phyloP scores from a whole-genome alignment of 768 basidiomycete species.

The Mycena belliarum region DNA sequence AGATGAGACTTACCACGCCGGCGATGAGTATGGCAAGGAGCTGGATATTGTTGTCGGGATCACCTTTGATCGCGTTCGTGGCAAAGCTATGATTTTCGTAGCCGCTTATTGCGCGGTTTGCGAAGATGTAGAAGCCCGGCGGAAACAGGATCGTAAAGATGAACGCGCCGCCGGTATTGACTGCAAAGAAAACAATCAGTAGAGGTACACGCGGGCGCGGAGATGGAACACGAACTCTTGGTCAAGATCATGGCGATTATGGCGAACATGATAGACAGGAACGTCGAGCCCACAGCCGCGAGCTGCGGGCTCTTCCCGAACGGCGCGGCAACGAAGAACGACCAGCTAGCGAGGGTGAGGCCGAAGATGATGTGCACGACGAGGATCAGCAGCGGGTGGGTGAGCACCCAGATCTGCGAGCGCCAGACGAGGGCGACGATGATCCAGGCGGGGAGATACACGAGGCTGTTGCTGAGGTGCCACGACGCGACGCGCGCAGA shows the following conservation, averaged over 20 bases:
- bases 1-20: slow-evolving; percentile 52
- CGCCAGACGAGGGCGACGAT: slow-evolving; percentile 67
- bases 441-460: slow-evolving; percentile 79
- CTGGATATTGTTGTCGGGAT: slow-evolving; percentile 60
- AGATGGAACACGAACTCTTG: slow-evolving; percentile 11
- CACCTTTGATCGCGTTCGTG: slow-evolving; percentile 54
- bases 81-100: slow-evolving; percentile 61
- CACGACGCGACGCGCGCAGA: slow-evolving; percentile 70
- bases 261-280: slow-evolving; percentile 65
- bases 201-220: too few species aligned
- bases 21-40: slow-evolving; percentile 63
- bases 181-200: slow-evolving; percentile 16
- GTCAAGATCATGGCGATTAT: slow-evolving; percentile 61
- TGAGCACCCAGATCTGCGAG: slow-evolving; percentile 61
- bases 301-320: slow-evolving; percentile 76
- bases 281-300: slow-evolving; percentile 66
- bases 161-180: slow-evolving; percentile 48
- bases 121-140: slow-evolving; percentile 75
- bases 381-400: slow-evolving; percentile 60
- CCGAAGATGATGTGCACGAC: slow-evolving; percentile 68
- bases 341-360: slow-evolving; percentile 67
- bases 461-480: slow-evolving; percentile 65
- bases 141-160: slow-evolving; percentile 74
- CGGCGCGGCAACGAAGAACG: slow-evolving; percentile 67
- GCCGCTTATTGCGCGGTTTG: slow-evolving; percentile 64